Conservation (phyloP, 1,284 basidiomycete genomes). For the Trametes versicolor region DNA sequence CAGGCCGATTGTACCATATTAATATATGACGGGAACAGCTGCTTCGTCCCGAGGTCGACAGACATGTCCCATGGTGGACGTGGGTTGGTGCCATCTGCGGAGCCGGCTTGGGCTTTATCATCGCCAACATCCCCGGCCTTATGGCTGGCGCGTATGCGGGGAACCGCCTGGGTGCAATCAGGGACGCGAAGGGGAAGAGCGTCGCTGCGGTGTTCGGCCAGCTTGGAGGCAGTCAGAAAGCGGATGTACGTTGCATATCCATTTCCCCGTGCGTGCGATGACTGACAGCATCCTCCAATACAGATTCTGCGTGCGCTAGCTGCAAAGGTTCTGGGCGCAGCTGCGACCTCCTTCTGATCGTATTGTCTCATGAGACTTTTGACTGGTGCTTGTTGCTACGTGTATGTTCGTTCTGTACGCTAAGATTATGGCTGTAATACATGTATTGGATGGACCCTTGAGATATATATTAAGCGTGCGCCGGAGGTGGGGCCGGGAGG, state of each 20-base stretch:
- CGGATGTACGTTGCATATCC: slow-evolving; percentile 65
- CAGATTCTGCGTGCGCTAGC: slow-evolving; percentile 91
- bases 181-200: slow-evolving; percentile 93
- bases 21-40: slow-evolving; percentile 53
- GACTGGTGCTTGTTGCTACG: slow-evolving; percentile 1
- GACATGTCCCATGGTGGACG: slow-evolving; percentile 76
- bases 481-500: background rate
- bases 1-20: background rate
- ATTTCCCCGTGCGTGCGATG: slow-evolving; percentile 26
- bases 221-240: slow-evolving; percentile 84
- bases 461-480: background rate
- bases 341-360: slow-evolving; percentile 42
- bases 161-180: slow-evolving; percentile 85
- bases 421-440: background rate
- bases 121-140: slow-evolving; percentile 87
- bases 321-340: slow-evolving; percentile 87
- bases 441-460: background rate
- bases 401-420: background rate
- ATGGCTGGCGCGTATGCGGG: slow-evolving; percentile 86
- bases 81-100: slow-evolving; percentile 79
- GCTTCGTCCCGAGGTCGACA: slow-evolving; percentile 81
- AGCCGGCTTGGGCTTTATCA: slow-evolving; percentile 84
- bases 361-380: background rate
- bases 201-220: slow-evolving; percentile 92
- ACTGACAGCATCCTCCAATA: slow-evolving; percentile 14